Percentiles rank a stretch among this genome's conserved stretches.
Evolutionary conservation across 2,329 filamentous ascomycete genomes (phyloP).

Genomic region (Harringtonia lauricola): DNA sequence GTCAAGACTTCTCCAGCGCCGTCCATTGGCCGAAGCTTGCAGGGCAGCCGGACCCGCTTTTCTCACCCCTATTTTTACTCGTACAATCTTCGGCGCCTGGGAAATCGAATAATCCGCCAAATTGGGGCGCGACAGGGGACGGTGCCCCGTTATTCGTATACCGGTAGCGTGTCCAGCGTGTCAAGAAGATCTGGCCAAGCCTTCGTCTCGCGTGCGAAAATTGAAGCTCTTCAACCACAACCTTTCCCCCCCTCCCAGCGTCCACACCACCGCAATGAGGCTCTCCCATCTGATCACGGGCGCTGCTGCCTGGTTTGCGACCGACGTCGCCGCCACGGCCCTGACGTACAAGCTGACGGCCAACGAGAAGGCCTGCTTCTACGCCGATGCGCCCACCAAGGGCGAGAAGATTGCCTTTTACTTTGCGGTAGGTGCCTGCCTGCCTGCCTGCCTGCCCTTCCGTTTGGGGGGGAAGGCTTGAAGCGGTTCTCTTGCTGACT

Average conservation of each 20-base stretch:
- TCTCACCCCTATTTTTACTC: not conserved
- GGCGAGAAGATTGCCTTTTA: slow-evolving; percentile 94
- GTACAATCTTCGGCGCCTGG: slow-evolving; percentile 1
- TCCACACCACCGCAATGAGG: slow-evolving; percentile 45
- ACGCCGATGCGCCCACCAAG: slow-evolving; percentile 62
- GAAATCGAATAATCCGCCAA: slow-evolving; percentile 11
- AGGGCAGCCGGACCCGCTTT: slow-evolving; percentile 2
- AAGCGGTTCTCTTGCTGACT: not conserved
- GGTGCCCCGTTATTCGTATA: no score
- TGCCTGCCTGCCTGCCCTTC: not conserved
- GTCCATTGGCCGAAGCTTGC: no score
- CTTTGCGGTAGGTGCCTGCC: slow-evolving; percentile 63
- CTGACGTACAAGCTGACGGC: slow-evolving; percentile 86
- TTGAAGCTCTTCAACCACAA: no score
- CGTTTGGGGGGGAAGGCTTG: not conserved
- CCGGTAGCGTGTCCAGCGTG: slow-evolving; percentile 10
- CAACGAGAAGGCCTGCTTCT: slow-evolving; percentile 96
- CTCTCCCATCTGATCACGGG: slow-evolving; percentile 49
- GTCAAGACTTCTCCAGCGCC: no score
- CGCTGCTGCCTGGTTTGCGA: slow-evolving; percentile 60
- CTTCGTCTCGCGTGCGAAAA: slow-evolving; percentile 8
- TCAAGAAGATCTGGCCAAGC: slow-evolving; percentile 4
- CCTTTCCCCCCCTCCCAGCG: no score
- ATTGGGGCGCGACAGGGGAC: not conserved
- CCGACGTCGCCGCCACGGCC: slow-evolving; percentile 72